These are phyloP conservation scores for Carex cristatella DNA, from an alignment of 176 grass and related monocot genomes.

Conservation along the genomic window DNA sequence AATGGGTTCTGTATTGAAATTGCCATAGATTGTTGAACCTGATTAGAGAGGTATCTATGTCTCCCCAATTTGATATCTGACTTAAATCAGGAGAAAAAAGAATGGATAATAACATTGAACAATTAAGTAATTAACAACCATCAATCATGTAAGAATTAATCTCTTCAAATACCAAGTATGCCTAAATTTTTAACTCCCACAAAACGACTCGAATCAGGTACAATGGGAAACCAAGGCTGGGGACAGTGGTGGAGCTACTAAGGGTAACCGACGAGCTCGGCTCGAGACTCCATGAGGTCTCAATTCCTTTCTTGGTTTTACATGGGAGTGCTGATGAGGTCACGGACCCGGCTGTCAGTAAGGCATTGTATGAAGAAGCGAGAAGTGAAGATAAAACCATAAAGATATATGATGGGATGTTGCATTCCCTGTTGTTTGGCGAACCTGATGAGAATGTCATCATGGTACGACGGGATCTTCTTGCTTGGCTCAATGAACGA, in stretches of 20 bases:
- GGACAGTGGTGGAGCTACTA: constrained; percentile 70
- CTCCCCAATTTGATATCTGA: not conserved
- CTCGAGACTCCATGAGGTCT: constrained; percentile 50
- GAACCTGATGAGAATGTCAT: constrained; percentile 73
- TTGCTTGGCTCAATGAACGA: constrained; percentile 64
- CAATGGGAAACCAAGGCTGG: constrained; percentile 61
- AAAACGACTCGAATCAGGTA: constrained; percentile 14
- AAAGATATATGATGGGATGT: constrained; percentile 89
- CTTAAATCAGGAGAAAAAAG: not conserved
- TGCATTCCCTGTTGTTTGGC: constrained; percentile 83
- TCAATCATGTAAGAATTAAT: too few species aligned
- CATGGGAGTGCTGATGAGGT: constrained; percentile 94
- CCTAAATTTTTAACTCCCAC: too few species aligned
- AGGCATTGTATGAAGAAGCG: constrained; percentile 54
- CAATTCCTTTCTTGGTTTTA: constrained; percentile 82
- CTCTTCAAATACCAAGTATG: too few species aligned
- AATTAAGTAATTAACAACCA: not conserved
- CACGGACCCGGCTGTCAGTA: constrained; percentile 72
- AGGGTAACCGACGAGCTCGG: constrained; percentile 63
- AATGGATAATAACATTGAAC: not conserved
- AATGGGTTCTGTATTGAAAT: not conserved
- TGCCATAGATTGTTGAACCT: not conserved
- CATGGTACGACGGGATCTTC: constrained; percentile 62
- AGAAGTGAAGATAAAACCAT: constrained; percentile 80
- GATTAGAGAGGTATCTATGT: not conserved